phyloP scores from a whole-genome alignment of 257 asterid species.

The Cruciata laevipes region DNA sequence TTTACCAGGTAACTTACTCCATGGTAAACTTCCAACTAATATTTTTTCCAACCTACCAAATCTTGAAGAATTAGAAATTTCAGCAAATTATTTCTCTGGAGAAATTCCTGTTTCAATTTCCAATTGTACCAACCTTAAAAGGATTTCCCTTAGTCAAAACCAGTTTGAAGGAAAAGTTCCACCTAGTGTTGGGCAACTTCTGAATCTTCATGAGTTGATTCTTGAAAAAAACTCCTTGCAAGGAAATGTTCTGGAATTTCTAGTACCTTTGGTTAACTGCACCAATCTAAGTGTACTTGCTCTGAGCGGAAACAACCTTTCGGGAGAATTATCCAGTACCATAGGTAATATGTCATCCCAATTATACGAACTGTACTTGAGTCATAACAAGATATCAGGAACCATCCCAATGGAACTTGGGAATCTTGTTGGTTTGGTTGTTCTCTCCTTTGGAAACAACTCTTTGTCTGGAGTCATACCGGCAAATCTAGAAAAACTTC shows the following conservation, averaged over 20 bases:
- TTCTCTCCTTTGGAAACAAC: slow-evolving; percentile 2
- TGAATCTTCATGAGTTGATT: not conserved
- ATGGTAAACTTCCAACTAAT: slow-evolving; percentile 21
- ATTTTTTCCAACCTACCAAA: slow-evolving; percentile 14
- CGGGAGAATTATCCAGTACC: not conserved
- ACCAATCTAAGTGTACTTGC: not conserved
- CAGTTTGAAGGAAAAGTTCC: slow-evolving; percentile 17
- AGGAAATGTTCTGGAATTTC: not conserved
- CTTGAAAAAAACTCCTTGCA: not conserved
- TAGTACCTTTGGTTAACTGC: not conserved
- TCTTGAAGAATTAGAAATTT: not conserved
- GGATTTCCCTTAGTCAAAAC: slow-evolving; percentile 13
- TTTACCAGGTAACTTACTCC: slow-evolving; percentile 7
- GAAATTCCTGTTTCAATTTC: no score
- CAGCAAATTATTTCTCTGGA: no score
- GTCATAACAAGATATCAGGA: slow-evolving; percentile 23
- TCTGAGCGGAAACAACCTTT: no score
- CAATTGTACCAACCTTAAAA: not conserved
- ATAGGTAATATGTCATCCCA: slow-evolving; percentile 25
- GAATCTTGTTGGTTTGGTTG: no score
- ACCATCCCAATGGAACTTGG: slow-evolving; percentile 18
- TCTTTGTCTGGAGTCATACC: slow-evolving; percentile 25
- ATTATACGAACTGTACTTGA: not conserved
- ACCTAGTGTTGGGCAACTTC: not conserved
- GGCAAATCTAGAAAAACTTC: slow-evolving; percentile 21